Conservation (phyloP, 2,329 filamentous ascomycete genomes). For the Ascochyta rabiei region DNA sequence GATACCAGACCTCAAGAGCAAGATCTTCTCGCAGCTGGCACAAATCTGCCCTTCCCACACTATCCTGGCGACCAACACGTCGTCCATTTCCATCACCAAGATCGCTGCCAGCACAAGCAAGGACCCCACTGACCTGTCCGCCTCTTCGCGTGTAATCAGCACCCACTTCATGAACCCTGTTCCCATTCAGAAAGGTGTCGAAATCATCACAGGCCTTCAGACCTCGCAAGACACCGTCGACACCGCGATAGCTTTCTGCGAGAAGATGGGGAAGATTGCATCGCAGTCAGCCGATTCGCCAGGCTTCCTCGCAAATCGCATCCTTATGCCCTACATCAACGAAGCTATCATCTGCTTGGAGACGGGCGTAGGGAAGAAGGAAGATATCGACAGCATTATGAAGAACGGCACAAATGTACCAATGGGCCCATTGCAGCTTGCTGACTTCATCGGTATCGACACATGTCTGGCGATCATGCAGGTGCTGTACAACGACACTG, state of each 20-base stretch:
- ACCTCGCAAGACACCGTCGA: constrained; percentile 83
- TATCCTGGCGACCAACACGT: constrained; percentile 95
- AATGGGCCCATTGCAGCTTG: constrained; percentile 92
- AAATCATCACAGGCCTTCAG: constrained; percentile 94
- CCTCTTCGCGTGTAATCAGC: constrained; percentile 85
- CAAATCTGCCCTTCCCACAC: constrained; percentile 81
- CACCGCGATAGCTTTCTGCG: constrained; percentile 83
- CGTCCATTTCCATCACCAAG: constrained; percentile 96
- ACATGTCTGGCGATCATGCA: constrained; percentile 98
- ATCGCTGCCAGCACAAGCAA: constrained; percentile 86
- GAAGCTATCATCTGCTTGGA: constrained; percentile 96
- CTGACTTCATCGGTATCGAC: constrained; percentile 96
- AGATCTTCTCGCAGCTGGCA: constrained; percentile 84
- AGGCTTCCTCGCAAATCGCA: constrained; percentile 94
- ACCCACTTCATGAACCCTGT: constrained; percentile 99
- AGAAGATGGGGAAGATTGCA: constrained; percentile 89
- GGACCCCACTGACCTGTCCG: constrained; percentile 79
- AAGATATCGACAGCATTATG: constrained; percentile 97
- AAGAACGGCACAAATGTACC: constrained; percentile 99
- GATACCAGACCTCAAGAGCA: constrained; percentile 83
- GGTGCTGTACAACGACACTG: constrained; percentile 87
- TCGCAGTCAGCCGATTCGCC: constrained; percentile 88
- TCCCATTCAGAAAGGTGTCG: constrained; percentile 93
- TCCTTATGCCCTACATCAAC: constrained; percentile 99
- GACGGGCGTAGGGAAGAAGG: constrained; percentile 84